phyloP scores from a whole-genome alignment of 768 basidiomycete species.

The Tricholoma furcatifolium region DNA sequence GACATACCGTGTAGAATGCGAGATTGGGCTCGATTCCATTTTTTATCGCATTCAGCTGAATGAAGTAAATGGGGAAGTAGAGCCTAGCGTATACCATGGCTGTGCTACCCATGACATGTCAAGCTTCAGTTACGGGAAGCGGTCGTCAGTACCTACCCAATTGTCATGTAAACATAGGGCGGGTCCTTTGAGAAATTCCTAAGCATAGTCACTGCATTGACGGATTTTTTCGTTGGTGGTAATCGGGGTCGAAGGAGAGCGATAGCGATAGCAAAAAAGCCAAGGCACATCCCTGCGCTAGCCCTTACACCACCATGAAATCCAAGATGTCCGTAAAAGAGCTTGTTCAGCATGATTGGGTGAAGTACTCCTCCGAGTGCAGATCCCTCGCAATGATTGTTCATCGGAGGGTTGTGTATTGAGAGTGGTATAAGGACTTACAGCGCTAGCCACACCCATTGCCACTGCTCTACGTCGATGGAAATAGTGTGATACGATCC shows the following conservation, averaged over 20 bases:
- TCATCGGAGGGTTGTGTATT: background rate
- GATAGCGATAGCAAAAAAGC: background rate
- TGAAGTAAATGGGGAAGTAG: constrained; percentile 34
- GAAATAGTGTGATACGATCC: constrained; percentile 47
- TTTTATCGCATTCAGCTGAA: constrained; percentile 33
- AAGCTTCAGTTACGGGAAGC: background rate
- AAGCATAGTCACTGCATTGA: background rate
- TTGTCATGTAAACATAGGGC: background rate
- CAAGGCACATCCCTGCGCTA: constrained; percentile 1
- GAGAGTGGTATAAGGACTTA: too few relatives aligned
- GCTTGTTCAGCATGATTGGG: constrained; percentile 34
- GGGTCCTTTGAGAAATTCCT: background rate
- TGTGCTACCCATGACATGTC: background rate
- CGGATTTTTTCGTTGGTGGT: background rate
- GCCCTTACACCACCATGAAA: constrained; percentile 2
- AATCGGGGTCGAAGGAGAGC: constrained; percentile 1
- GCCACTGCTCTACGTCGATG: constrained; percentile 45
- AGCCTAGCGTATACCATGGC: constrained; percentile 19
- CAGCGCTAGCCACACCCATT: constrained; percentile 41
- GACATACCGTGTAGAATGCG: constrained; percentile 37
- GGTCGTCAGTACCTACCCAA: background rate
- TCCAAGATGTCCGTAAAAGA: constrained; percentile 17
- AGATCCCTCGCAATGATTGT: constrained; percentile 4
- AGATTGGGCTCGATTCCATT: constrained; percentile 29
- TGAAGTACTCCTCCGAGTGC: constrained; percentile 31